A percentile compares a stretch with the other conserved stretches of the same genome.
phyloP scores from a whole-genome alignment of 2,329 filamentous ascomycete species.

The Didymosphaeria variabile region DNA sequence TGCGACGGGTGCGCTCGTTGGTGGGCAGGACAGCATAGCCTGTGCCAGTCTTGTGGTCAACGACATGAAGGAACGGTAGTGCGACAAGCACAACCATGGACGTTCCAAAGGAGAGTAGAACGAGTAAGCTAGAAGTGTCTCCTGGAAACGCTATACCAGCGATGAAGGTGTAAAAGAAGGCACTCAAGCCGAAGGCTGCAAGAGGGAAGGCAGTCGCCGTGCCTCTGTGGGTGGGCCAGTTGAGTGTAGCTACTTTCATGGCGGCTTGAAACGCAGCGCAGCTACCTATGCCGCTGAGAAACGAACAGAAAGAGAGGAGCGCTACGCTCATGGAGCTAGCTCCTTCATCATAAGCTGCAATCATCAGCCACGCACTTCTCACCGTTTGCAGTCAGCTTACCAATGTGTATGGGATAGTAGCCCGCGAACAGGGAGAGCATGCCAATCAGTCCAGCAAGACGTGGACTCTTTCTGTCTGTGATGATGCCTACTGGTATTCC shows the following conservation, averaged over 20 bases:
- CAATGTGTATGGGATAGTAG: slow-evolving; percentile 82
- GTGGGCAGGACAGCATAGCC: slow-evolving; percentile 67
- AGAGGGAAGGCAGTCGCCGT: slow-evolving; percentile 94
- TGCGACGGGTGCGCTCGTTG: slow-evolving; percentile 56
- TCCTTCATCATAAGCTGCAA: slow-evolving; percentile 75
- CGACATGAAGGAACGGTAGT: slow-evolving; percentile 85
- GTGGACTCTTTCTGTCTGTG: slow-evolving; percentile 82
- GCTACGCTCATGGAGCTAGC: slow-evolving; percentile 64
- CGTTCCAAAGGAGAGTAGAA: slow-evolving; percentile 82
- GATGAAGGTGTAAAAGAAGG: slow-evolving; percentile 91
- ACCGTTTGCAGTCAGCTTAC: slow-evolving; percentile 40
- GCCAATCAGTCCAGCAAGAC: slow-evolving; percentile 79
- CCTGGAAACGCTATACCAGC: slow-evolving; percentile 82
- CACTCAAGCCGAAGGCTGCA: slow-evolving; percentile 91
- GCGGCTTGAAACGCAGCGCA: slow-evolving; percentile 90
- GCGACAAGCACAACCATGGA: slow-evolving; percentile 76
- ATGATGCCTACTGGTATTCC: slow-evolving; percentile 90
- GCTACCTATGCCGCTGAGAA: slow-evolving; percentile 85
- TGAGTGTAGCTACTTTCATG: slow-evolving; percentile 86
- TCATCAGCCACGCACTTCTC: slow-evolving; percentile 34
- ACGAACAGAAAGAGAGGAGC: slow-evolving; percentile 81
- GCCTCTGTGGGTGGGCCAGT: slow-evolving; percentile 90
- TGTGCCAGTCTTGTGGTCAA: slow-evolving; percentile 67
- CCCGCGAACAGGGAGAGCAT: slow-evolving; percentile 76
- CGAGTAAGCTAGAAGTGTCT: slow-evolving; percentile 81